Evolutionary conservation across 352 stramenopile species (phyloP).

Genomic region (Elongisporangium undulatum): DNA sequence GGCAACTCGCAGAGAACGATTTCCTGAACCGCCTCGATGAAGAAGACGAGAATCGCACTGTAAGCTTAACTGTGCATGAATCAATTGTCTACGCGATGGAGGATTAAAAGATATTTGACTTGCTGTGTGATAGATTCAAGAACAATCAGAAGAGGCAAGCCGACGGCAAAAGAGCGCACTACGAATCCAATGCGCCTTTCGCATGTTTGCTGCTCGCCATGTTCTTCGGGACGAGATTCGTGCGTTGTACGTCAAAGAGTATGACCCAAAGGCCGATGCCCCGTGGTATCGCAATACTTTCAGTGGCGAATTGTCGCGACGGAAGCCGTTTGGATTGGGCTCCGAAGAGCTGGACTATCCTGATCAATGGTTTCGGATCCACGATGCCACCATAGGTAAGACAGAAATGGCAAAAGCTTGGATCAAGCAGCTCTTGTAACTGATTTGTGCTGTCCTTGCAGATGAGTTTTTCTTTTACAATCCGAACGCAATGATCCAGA

Average conservation of each 20-base stretch:
- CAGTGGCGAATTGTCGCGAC: conserved; percentile 21
- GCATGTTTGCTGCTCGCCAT: conserved; percentile 48
- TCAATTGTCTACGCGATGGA: conserved; percentile 40
- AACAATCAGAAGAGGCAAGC: conserved; percentile 28
- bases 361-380: conserved; percentile 56
- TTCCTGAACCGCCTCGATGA: conserved; percentile 47
- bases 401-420: not conserved
- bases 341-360: conserved; percentile 50
- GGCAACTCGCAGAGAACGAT: conserved; percentile 40
- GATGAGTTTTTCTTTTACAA: conserved; percentile 72
- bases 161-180: conserved; percentile 37
- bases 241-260: conserved; percentile 53
- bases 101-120: conserved; percentile 46
- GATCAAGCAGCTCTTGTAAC: not conserved
- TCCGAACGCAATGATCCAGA: conserved; percentile 42
- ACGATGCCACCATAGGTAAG: conserved; percentile 37
- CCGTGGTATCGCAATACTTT: conserved; percentile 54
- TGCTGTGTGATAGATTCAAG: conserved; percentile 36
- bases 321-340: conserved; percentile 55
- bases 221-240: conserved; percentile 43
- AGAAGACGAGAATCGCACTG: conserved; percentile 38
- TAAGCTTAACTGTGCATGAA: conserved; percentile 35
- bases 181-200: conserved; percentile 49
- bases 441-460: conserved; percentile 11
- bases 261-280: conserved; percentile 26